Percentiles rank a stretch among this genome's conserved stretches.
Evolutionary conservation across 208 protist genomes (phyloP).

Genomic region (Leishmania major): DNA sequence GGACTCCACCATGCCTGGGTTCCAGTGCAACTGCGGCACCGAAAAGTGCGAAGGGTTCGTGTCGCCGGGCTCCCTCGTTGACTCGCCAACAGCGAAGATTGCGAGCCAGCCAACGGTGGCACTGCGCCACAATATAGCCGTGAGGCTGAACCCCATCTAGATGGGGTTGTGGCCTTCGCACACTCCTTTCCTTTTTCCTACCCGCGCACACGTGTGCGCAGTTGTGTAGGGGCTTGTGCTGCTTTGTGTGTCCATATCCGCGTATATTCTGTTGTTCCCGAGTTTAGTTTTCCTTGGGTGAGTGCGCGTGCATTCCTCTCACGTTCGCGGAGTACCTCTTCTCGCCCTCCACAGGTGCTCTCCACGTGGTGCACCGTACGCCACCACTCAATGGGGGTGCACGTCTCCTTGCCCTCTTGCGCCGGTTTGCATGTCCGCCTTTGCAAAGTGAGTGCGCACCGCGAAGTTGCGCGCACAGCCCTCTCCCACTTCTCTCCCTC

Average conservation of each 20-base stretch:
- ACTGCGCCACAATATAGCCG: constrained; percentile 14
- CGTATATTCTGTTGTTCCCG: neutral
- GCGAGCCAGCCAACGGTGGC: constrained; percentile 4
- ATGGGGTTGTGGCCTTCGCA: no score
- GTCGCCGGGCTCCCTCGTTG: constrained; percentile 37
- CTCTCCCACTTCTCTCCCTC: no score
- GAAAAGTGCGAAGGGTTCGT: constrained; percentile 55
- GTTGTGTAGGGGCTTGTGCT: neutral
- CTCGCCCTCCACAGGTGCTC: no score
- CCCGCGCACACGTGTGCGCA: neutral
- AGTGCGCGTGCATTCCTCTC: neutral
- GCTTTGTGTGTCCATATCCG: neutral
- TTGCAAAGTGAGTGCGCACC: no score
- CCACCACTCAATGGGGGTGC: no score
- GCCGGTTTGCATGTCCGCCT: no score
- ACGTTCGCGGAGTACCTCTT: neutral
- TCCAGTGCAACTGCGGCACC: constrained; percentile 69
- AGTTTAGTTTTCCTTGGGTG: neutral
- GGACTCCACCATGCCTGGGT: constrained; percentile 77
- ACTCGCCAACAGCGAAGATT: constrained; percentile 16
- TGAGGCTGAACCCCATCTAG: constrained; percentile 24
- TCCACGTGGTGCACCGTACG: neutral
- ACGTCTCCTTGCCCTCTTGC: no score
- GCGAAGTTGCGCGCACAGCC: no score
- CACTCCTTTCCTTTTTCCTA: neutral